phyloP scores from a whole-genome alignment of 768 basidiomycete genomes.

The Pholiota conissans region DNA sequence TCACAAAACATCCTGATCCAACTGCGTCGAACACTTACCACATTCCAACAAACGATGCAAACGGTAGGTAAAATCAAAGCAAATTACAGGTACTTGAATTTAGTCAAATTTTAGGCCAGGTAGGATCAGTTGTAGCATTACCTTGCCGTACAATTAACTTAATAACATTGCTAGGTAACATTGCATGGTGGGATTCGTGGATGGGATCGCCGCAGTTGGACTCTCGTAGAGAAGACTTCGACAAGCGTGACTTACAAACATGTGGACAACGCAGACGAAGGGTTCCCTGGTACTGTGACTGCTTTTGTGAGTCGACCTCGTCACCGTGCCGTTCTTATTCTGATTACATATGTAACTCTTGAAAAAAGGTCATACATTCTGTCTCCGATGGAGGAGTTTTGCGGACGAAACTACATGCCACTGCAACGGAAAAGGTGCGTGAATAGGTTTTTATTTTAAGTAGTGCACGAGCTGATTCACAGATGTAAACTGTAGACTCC shows the following conservation, averaged over 20 bases:
- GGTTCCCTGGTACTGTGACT: constrained; percentile 51
- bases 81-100: not conserved
- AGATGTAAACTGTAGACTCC: constrained; percentile 39
- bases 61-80: constrained; percentile 31
- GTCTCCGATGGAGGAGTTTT: constrained; percentile 44
- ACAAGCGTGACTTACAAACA: constrained; percentile 55
- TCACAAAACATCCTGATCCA: constrained; percentile 43
- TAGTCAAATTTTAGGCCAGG: not conserved
- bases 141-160: too few relatives aligned
- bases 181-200: constrained; percentile 58
- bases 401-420: constrained; percentile 43
- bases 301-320: constrained; percentile 33
- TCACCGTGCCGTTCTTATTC: too few relatives aligned
- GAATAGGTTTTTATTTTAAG: not conserved
- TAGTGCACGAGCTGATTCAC: not conserved
- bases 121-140: too few relatives aligned
- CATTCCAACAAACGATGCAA: constrained; percentile 50
- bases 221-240: constrained; percentile 37
- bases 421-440: constrained; percentile 41
- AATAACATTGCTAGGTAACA: constrained; percentile 46
- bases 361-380: constrained; percentile 43
- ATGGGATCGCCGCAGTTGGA: constrained; percentile 62
- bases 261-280: constrained; percentile 51
- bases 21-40: constrained; percentile 46
- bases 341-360: not conserved